phyloP scores from a whole-genome alignment of 2,329 filamentous ascomycete genomes.

The Cladosporium sp. region DNA sequence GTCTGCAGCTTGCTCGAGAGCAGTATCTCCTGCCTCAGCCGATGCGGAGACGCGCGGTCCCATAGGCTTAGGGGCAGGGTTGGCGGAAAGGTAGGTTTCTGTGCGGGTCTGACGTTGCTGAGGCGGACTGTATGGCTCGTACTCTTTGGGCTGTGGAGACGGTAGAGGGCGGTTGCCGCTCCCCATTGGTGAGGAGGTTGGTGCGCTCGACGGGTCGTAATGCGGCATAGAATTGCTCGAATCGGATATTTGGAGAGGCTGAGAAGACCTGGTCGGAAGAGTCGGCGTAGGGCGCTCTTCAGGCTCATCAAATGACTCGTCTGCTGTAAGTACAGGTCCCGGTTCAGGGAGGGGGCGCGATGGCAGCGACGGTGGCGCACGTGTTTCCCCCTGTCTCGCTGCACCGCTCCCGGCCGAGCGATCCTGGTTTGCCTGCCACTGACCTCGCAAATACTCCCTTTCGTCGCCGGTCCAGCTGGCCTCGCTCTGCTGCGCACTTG shows the following conservation, averaged over 20 bases:
- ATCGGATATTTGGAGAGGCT: slow-evolving; percentile 12
- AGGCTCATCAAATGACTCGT: slow-evolving; percentile 5
- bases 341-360: slow-evolving; percentile 45
- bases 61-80: slow-evolving; percentile 45
- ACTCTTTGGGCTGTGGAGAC: slow-evolving; percentile 19
- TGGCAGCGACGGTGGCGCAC: slow-evolving; percentile 26
- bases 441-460: slow-evolving; percentile 55
- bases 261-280: slow-evolving; percentile 5
- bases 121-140: slow-evolving; percentile 18
- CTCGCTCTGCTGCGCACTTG: slow-evolving; percentile 44
- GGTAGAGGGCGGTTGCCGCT: slow-evolving; percentile 22
- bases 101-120: slow-evolving; percentile 40
- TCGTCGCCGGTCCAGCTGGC: slow-evolving; percentile 63
- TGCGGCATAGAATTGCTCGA: slow-evolving; percentile 16
- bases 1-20: slow-evolving; percentile 48
- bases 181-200: slow-evolving; percentile 17
- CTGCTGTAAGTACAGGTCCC: neutral
- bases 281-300: slow-evolving; percentile 2
- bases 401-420: slow-evolving; percentile 13
- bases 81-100: slow-evolving; percentile 52
- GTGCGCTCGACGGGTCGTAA: slow-evolving; percentile 12
- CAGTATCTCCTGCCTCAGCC: slow-evolving; percentile 43
- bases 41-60: slow-evolving; percentile 32
- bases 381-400: slow-evolving; percentile 21
- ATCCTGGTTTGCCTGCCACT: slow-evolving; percentile 42